Evolutionary conservation across 2,329 filamentous ascomycete species (phyloP), one percentile per base, ranked within the genome.

Genomic region (Neocucurbitaria cava): DNA sequence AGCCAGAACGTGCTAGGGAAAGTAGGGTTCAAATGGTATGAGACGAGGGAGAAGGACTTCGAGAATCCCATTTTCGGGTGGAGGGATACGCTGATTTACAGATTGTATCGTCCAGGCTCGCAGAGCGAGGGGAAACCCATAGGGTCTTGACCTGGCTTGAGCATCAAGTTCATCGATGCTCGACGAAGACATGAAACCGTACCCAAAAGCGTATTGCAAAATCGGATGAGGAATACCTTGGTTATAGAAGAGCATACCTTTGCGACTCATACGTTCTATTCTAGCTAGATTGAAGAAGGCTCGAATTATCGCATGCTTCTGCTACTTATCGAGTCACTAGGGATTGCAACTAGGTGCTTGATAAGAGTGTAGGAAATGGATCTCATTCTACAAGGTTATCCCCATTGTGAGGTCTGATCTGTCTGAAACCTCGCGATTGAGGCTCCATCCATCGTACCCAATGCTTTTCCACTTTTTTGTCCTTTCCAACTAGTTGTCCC

Each of bases 1-100:
- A 89, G 87, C 61, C 80, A 81, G 53, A 78, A 78, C 3, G 83
- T 90, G 7, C 60, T 90, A 49, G 63, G 69, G 43, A 89, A 88
- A 66, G 72, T 67, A 13, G 86, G 86, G 1, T 86, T 89, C 58
- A 73, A 74, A 61, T 64, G 78, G 33, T 78, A 79, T 39, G 78
- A 79, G 61, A 70, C 60, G 23, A 83, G 77, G 74, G 59, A 65
- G 30, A 75, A 74, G 43, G 72, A 75, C 38, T 77, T 77, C 52
- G 68, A 76, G 40, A 77, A 75, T 52, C 66, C 71, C 11, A 56
- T 68, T 11, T 43, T 76, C 41, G 74, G 74, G 2, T 55, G 65
- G 58, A 64, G 73, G 48, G 75, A 77, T 53, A 75, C 74, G 2
- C 48, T 74, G 35, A 64, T 78, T 0, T 79, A 65, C 51, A 68